phyloP scores from a whole-genome alignment of 805 yeast species.

The Zygoascus bituminiphila region DNA sequence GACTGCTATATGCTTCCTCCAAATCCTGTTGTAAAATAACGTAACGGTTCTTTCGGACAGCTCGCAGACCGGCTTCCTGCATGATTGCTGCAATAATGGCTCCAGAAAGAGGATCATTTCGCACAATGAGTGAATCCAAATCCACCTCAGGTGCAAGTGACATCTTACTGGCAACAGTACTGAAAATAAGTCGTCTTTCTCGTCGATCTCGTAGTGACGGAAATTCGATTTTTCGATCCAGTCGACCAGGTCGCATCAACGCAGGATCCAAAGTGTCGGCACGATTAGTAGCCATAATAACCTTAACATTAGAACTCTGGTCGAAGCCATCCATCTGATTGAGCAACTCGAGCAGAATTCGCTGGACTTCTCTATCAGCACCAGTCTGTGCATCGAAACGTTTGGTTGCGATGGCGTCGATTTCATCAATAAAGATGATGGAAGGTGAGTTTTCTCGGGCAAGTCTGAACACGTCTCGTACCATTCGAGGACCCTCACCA shows the following conservation, averaged over 20 bases:
- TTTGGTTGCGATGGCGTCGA: conserved; percentile 97
- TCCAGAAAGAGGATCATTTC: conserved; percentile 96
- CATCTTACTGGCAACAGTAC: conserved; percentile 96
- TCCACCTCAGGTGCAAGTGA: conserved; percentile 97
- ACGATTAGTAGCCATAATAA: conserved; percentile 98
- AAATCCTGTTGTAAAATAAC: conserved; percentile 92
- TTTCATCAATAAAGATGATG: conserved; percentile 95
- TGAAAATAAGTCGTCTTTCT: conserved; percentile 92
- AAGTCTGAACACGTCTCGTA: conserved; percentile 91
- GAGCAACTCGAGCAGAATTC: conserved; percentile 87
- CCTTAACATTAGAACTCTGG: conserved; percentile 90
- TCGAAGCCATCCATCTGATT: conserved; percentile 99
- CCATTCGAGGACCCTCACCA: conserved; percentile 99
- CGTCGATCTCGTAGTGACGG: conserved; percentile 95
- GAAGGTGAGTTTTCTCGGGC: conserved; percentile 98
- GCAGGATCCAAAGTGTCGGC: conserved; percentile 99
- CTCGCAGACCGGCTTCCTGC: conserved; percentile 99
- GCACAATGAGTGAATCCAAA: conserved; percentile 83
- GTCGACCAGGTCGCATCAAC: conserved; percentile 92
- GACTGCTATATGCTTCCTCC: conserved; percentile 96
- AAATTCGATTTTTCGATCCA: conserved; percentile 96
- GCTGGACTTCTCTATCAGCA: conserved; percentile 98
- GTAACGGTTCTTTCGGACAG: conserved; percentile 96
- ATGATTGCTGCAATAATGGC: conserved; percentile 95
- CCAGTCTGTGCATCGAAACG: conserved; percentile 99